Evolutionary conservation across 352 stramenopile genomes (phyloP), one percentile per base, ranked within the genome.

Genomic region (Halophytophthora batemanensis): DNA sequence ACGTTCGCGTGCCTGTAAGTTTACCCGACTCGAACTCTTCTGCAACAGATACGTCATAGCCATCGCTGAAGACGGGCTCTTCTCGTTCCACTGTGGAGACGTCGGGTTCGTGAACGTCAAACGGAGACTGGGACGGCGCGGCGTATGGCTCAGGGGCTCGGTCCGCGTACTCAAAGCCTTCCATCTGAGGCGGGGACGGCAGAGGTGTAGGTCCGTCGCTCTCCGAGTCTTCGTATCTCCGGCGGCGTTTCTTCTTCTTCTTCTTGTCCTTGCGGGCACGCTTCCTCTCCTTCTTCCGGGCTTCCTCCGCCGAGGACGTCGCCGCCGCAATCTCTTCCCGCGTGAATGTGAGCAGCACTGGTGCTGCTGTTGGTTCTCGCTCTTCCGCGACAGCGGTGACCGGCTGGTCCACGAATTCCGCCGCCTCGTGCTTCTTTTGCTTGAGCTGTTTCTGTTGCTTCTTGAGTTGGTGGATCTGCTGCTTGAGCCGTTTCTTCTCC

Each of bases 361-460:
- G 37, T 18, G 25, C 39, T 21, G 43, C 2, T 18, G 42, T 35
- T n/a, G n/a, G n/a, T 15, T 28, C 19, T 28, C 62, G 38, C 21
- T 57, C 33, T 38, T 40, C 11, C 31, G 47, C 35, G 19, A 53
- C 28, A 14, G 56, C 50, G 12, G 3, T 12, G 10, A 40, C 15
- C 25, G 21, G 39, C 1, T 60, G 51, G 0, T 18, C 29, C 13
- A 38, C 17, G 22, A 69, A 44, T 11, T 66, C 33, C 13, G 34
- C n/a, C 0, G 12, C 37, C 15, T 61, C 15, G 15, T 31, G 36
- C 15, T 74, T 66, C 25, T 77, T 74, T 44, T 81, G 82, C 59
- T 76, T 74, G 31, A 78, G 60, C 44, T 81, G 45, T 56, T 81
- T 66, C 51, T 87, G 70, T 58, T 86, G 75, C 46, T 89, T 86